Evolutionary conservation across 306 rosid species (phyloP).

Genomic region (Quercus aquifolioides): DNA sequence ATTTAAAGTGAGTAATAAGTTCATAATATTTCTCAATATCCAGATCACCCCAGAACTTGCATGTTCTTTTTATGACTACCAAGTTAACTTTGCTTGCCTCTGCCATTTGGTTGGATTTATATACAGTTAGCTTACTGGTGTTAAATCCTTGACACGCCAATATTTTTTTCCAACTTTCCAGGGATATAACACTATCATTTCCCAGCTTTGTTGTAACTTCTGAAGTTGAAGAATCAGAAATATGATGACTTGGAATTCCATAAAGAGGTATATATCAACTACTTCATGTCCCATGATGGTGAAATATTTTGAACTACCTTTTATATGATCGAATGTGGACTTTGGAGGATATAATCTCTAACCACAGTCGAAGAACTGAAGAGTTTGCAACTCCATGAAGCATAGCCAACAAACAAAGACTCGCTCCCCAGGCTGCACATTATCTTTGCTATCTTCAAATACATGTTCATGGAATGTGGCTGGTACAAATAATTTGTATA

Average conservation of each 20-base stretch:
- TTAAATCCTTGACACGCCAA: slow-evolving; percentile 5
- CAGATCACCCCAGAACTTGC: background rate
- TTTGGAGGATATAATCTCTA: background rate
- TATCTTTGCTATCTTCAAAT: background rate
- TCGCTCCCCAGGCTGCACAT: slow-evolving; percentile 2
- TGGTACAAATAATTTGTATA: background rate
- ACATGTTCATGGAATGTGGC: slow-evolving; percentile 2
- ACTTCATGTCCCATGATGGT: slow-evolving; percentile 1
- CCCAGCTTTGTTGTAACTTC: slow-evolving; percentile 68
- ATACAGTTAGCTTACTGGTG: background rate
- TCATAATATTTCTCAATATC: slow-evolving; percentile 6
- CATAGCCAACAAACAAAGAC: background rate
- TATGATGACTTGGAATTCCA: slow-evolving; percentile 25
- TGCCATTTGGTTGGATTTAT: background rate
- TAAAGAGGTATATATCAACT: background rate
- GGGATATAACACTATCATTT: slow-evolving; percentile 80
- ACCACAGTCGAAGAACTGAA: background rate
- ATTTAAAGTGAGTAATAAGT: slow-evolving; percentile 53
- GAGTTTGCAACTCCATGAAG: slow-evolving; percentile 6
- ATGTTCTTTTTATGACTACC: background rate
- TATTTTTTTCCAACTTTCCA: slow-evolving; percentile 22
- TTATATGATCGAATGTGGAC: background rate
- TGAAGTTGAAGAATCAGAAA: slow-evolving; percentile 59
- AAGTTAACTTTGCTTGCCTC: background rate
- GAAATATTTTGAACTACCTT: background rate